Base-by-base conservation (phyloP, 2,329 filamentous ascomycete genomes). In the Bipolaris victoriae region DNA sequence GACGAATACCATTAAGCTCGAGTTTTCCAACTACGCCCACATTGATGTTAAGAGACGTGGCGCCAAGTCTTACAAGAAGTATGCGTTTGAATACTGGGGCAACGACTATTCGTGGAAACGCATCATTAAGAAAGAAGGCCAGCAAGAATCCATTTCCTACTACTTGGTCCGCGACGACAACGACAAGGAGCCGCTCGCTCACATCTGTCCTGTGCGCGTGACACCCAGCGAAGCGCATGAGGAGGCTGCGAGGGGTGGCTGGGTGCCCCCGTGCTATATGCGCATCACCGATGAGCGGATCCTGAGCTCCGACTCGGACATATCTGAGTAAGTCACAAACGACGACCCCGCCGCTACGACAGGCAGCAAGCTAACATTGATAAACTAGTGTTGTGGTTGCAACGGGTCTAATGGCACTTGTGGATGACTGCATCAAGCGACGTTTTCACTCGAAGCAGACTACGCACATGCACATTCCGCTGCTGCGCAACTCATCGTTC, bases 11-110 rank as follows among this genome's bases (percentile, higher is more conserved):
- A 90, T 94, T 74, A 91, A 92, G 77, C 84, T 99, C 33, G 94
- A 98, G 74, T 99, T 97, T 75, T 96, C 92, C 64, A 99, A 98
- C 79, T 99, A 99, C 74, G 94, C 94, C 2, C 92, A 95, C 67
- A 87, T 98, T 39, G 90, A 97, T 63, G 80, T 99, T 49, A 87
- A 85, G 65, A 86, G 91, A 40, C 83, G 86, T 22, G 89, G 89
- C 6, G 80, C 84, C 49, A 88, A 86, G 65, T 81, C 83, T 43
- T 83, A 83, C 61, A 94, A 92, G 78, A 85, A 87, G 60, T 98
- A 97, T 75, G 90, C 92, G 53, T 97, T 96, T 69, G 90, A 94
- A 72, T 97, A 96, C 82, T 98, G 95, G 95, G 92, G 91, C 24
- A 85, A 89, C 66, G 84, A 82, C 52, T 98, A 98, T 77, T 81